Base-by-base conservation (phyloP, 345 rosid species). In the Eucalyptus polyanthemos region DNA sequence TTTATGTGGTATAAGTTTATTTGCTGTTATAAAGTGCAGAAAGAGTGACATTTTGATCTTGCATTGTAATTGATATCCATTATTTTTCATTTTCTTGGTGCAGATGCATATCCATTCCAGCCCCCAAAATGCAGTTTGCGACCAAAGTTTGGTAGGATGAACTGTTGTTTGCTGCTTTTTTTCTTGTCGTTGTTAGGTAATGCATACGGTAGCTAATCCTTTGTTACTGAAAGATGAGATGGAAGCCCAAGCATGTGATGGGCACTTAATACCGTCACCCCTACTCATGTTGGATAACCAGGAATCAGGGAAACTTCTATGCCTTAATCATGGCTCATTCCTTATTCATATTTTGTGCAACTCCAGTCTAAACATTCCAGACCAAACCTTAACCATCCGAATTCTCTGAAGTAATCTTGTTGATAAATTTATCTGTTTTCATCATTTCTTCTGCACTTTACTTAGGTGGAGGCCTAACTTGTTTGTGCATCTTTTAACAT, bases 61-160 rank as follows among this genome's bases (percentile, higher is more conserved):
- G 40, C 76, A 14, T n/a, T 65, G 40, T n/a, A 65, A n/a, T 76
- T 76, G 83, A 40, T 76, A 76, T 76, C 83, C 45, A 72, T 44
- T 34, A 15, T 51, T 50, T 86, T n/a, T 51, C 88, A 8, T 29
- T 50, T 25, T 53, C 62, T 34, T 29, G 65, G 42, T 56, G 93
- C 97, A 98, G 99, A 98, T 94, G 99, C 97, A 67, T 98, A 98
- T 91, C 99, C 99, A 11, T 98, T 98, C 91, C 99, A 97, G 97
- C 99, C 99, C 89, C 99, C 50, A 98, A 96, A 94, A 97, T 98
- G 99, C 97, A 97, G 91, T 98, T 98, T 88, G 92, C 95, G 49
- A 98, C 99, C 65, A 97, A 96, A 96, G 99, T 98, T 90, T 98
- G 99, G 99, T 98, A 97, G 86, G 98, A 87, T 91, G 65, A 58